Evolutionary conservation across 371 early-diverging fungal genomes (phyloP), one percentile per base, ranked within the genome.

Genomic region (Neoconidiobolus thromboides): DNA sequence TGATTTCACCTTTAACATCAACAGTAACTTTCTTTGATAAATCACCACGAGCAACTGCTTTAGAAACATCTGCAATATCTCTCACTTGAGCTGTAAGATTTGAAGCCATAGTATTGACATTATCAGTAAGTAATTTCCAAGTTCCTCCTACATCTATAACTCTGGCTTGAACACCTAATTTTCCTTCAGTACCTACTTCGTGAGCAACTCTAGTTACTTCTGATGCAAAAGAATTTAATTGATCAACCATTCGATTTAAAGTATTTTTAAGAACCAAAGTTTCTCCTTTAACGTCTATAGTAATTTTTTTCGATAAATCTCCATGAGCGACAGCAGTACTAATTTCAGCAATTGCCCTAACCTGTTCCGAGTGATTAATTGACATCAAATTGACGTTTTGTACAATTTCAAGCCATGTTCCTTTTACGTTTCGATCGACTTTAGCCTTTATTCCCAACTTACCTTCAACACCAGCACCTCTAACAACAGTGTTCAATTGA

Each of bases 311-410:
- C 12, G 76, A 76, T 2, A 86, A 69, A 65, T 86, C 83, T 50
- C 87, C 87, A 15, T 72, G 67, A 6, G 81, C 84, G 62, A 86
- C 82, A 3, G 86, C 77, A 3, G 76, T 80, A 53, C 80, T 78
- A n/a, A 83, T 80, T 68, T 76, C 71, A 39, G 81, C 81, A 62
- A 86, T 86, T 64, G 80, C 84, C 50, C 86, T 72, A 4, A 84
- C 83, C 56, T 86, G 86, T 61, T 79, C 69, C 6, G 80, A 73
- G 58, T 83, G 78, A 39, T 76, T 80, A 58, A 66, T 67, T 0
- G 82, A 80, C 83, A 84, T 71, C 47, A 71, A 61, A 62, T 84
- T 86, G 60, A 84, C 72, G 52, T 81, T 78, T 50, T 74, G 70
- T 14, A 81, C 77, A 64, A 85, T 72, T 54, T 85, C 83, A 41